Base-by-base conservation (phyloP, 1,284 basidiomycete species). In the Ganoderma lingzhi region DNA sequence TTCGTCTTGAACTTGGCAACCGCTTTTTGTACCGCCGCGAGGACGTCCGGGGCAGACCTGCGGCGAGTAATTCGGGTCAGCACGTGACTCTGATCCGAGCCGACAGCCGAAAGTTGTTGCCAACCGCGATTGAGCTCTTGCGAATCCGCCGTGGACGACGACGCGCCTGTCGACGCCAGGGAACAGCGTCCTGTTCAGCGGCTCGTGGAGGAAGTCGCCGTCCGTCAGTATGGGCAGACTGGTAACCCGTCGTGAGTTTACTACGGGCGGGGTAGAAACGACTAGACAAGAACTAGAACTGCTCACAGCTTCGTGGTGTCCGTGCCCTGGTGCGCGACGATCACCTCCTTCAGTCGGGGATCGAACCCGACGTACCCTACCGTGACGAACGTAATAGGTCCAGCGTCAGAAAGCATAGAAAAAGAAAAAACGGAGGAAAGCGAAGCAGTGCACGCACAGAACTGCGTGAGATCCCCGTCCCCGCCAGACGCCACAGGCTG, bases 401-500 rank as follows among this genome's bases (percentile, higher is more conserved):
- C 45, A 8, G 8, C 19, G 45, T 48, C 45, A 23, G 45, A 19
- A 15, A 19, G 42, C 15, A 19, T 44, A 4, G 3, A 44, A 19
- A 42, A 14, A 41, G 12, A 41, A 8, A 41, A 44, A 17, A 3
- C 42, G 35, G 0, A 0, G 2, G 63, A 62, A 12, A 65, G 59
- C 5, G 23, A 23, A 23, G 23, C 23, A 23, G 23, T 15, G 17
- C 3, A 76, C 83, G 76, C 64, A 85, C 84, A 87, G 64, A 79
- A 89, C 74, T 90, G 90, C 0, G 84, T 78, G 9, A 61, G 62
- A 12, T 73, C 70, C 2, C 89, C 89, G 71, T 92, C 85, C 1
- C 90, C 91, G 41, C 91, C 91, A 1, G 89, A 84, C 17, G 89
- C 90, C 3, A 88, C 78, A 1, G 89, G 87, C 19, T 83, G 53